Conservation (phyloP, 2,329 filamentous ascomycete species). For the Alternaria incomplexa region DNA sequence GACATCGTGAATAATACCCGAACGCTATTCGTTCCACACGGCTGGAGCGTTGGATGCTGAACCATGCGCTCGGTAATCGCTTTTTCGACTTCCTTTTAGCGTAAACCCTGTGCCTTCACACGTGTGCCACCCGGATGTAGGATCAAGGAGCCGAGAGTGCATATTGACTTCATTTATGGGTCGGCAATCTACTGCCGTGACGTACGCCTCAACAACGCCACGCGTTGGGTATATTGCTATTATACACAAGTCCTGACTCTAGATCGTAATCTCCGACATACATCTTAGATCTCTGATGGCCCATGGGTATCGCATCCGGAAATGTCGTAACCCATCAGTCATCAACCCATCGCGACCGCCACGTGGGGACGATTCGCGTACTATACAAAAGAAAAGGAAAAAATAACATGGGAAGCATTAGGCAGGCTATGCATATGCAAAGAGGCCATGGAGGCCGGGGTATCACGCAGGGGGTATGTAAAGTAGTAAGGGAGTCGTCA, state of each 20-base stretch:
- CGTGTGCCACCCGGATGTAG: not conserved
- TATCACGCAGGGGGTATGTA: conserved; percentile 37
- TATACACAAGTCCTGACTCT: conserved; percentile 4
- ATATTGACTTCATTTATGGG: conserved; percentile 19
- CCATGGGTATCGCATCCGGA: not conserved
- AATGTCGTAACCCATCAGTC: conserved; percentile 19
- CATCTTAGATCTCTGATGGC: not conserved
- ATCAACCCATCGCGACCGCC: conserved; percentile 22
- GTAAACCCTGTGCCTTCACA: not conserved
- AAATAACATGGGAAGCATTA: conserved; percentile 13
- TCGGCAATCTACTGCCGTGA: conserved; percentile 15
- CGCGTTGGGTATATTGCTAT: not conserved
- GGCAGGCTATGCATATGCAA: conserved; percentile 30
- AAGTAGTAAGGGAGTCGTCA: conserved; percentile 15
- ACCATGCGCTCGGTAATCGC: conserved; percentile 7
- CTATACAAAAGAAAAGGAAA: conserved; percentile 6
- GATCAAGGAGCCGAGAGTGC: conserved; percentile 8
- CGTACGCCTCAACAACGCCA: conserved; percentile 11
- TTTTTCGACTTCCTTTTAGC: not conserved
- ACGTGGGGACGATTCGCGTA: conserved; percentile 28
- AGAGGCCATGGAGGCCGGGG: conserved; percentile 32
- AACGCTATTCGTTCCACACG: conserved; percentile 6
- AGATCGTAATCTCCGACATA: not conserved
- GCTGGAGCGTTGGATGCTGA: not conserved
- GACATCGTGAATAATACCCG: conserved; percentile 12